These are phyloP conservation scores for Nakazawaea pomicola DNA, from an alignment of 805 yeast species.

Conservation along the genomic window DNA sequence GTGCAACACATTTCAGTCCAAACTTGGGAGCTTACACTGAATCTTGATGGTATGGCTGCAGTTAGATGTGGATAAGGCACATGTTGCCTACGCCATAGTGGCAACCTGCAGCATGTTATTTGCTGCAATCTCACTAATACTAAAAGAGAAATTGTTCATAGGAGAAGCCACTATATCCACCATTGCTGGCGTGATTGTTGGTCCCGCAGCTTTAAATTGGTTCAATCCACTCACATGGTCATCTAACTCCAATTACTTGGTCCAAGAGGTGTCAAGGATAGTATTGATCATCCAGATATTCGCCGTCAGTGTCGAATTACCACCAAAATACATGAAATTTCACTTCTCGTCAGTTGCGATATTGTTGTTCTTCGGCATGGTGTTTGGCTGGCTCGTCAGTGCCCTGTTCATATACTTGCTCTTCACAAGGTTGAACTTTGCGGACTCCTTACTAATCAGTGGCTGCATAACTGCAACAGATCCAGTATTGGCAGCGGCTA, in stretches of 20 bases:
- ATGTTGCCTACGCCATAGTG: constrained; percentile 81
- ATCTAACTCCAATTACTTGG: constrained; percentile 60
- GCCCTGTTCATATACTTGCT: constrained; percentile 76
- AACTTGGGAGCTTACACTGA: too few species aligned
- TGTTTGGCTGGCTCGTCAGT: constrained; percentile 80
- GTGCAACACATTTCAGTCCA: too few species aligned
- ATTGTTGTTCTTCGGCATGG: constrained; percentile 82
- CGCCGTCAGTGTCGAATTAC: constrained; percentile 92
- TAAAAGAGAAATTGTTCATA: constrained; percentile 77
- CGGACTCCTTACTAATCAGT: constrained; percentile 67
- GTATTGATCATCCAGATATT: constrained; percentile 85
- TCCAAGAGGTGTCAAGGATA: constrained; percentile 77
- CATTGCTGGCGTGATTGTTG: constrained; percentile 78
- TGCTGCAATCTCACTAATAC: constrained; percentile 73
- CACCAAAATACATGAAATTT: constrained; percentile 78
- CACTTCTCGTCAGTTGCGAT: constrained; percentile 78
- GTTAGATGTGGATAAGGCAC: constrained; percentile 41
- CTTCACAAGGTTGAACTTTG: constrained; percentile 61
- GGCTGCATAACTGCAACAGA: constrained; percentile 95
- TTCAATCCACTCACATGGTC: constrained; percentile 75
- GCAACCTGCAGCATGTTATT: constrained; percentile 80
- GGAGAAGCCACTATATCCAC: constrained; percentile 93
- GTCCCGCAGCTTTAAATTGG: constrained; percentile 84
- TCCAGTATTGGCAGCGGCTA: constrained; percentile 93
- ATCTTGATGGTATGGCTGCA: constrained; percentile 8